Conservation (phyloP, 2,329 filamentous ascomycete species). For the Tolypocladium ophioglossoides region DNA sequence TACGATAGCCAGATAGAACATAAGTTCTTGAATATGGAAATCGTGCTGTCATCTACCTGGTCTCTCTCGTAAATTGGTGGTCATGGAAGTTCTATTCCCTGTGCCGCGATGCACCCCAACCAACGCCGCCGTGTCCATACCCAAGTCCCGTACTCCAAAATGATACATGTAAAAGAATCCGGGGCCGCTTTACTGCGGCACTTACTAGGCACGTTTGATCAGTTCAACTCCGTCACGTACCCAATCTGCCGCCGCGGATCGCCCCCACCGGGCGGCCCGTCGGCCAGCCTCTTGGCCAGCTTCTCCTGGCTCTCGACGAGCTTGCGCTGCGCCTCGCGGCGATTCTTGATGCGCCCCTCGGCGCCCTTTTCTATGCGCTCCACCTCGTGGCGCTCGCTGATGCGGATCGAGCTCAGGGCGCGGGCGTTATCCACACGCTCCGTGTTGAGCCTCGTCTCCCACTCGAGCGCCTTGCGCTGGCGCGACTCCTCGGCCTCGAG, state of each 20-base stretch:
- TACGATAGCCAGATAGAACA: not conserved
- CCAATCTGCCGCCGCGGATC: constrained; percentile 39
- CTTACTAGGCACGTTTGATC: not conserved
- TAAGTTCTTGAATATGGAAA: not conserved
- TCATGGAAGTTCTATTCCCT: not conserved
- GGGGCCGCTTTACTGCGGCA: not conserved
- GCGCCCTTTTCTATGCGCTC: constrained; percentile 36
- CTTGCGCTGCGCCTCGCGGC: constrained; percentile 40
- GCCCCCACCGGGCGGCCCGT: constrained; percentile 14
- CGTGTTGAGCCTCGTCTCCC: constrained; percentile 34
- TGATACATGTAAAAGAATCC: not conserved
- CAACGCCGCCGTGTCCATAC: not conserved
- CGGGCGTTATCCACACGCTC: constrained; percentile 37
- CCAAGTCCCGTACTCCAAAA: not conserved
- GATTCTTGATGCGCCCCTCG: constrained; percentile 31
- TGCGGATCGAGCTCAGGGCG: constrained; percentile 35
- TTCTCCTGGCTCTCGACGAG: constrained; percentile 37
- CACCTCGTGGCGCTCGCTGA: constrained; percentile 40
- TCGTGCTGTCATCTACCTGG: not conserved
- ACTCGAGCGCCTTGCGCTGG: constrained; percentile 34
- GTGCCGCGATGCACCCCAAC: not conserved
- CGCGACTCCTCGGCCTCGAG: constrained; percentile 31
- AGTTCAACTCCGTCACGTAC: constrained; percentile 43
- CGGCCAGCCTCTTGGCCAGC: constrained; percentile 32
- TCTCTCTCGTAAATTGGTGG: not conserved